phyloP scores from a whole-genome alignment of 495 filamentous ascomycete species.

The Margaritispora aquatica region DNA sequence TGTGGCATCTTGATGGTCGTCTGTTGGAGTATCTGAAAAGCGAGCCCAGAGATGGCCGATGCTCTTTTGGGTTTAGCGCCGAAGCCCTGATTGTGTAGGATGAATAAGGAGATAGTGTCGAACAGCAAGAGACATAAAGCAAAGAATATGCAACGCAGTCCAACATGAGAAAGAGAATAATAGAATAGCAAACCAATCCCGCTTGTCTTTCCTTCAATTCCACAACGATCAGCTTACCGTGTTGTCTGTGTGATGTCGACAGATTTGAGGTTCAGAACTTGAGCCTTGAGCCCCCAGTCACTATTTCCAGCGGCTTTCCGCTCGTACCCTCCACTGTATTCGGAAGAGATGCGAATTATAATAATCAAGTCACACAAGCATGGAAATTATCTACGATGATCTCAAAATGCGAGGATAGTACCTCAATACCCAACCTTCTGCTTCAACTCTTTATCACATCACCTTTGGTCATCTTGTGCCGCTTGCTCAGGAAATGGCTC shows the following conservation, averaged over 20 bases:
- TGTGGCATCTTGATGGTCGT: conserved; percentile 4
- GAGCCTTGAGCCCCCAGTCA: neutral
- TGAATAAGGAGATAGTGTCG: neutral
- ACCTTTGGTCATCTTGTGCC: neutral
- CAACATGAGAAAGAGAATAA: neutral
- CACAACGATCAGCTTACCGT: neutral
- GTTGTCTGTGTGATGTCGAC: neutral
- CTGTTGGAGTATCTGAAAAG: conserved; percentile 4
- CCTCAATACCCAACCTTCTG: too few species aligned
- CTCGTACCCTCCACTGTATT: neutral
- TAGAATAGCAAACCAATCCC: neutral
- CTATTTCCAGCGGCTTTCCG: neutral
- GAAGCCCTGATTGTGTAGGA: neutral
- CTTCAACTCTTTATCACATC: too few species aligned
- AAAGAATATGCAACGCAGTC: neutral
- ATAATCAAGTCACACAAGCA: conserved; percentile 22
- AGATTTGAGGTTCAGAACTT: neutral
- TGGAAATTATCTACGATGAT: conserved; percentile 24
- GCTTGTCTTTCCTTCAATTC: neutral
- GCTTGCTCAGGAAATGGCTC: too few species aligned
- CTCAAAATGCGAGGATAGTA: neutral
- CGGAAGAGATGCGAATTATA: conserved; percentile 9
- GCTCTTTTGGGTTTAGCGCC: neutral
- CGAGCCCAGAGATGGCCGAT: neutral
- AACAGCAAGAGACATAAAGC: too few species aligned